phyloP scores from a whole-genome alignment of 371 early-diverging fungal species.

The Mortierella sp. region DNA sequence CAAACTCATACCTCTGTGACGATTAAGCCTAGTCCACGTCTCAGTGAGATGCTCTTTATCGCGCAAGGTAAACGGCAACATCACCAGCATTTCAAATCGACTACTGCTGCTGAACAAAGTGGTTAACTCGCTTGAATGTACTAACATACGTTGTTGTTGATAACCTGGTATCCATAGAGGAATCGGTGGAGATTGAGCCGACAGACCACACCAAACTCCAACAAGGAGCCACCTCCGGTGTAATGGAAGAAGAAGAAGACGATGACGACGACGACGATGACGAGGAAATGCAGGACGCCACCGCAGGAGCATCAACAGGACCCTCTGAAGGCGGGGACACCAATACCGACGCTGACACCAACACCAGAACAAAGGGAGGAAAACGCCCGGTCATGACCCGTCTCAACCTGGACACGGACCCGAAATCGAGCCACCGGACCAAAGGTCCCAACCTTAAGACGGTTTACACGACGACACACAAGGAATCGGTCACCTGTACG shows the following conservation, averaged over 20 bases:
- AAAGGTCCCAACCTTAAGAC: conserved; percentile 28
- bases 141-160: not conserved
- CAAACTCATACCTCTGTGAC: conserved; percentile 66
- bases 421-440: conserved; percentile 28
- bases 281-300: conserved; percentile 25
- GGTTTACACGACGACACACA: conserved; percentile 58
- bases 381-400: conserved; percentile 18
- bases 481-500: conserved; percentile 59
- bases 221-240: not conserved
- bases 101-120: too few relatives aligned
- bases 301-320: not conserved
- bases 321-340: not conserved
- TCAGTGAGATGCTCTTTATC: conserved; percentile 66
- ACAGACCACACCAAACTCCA: conserved; percentile 35
- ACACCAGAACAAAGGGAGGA: not conserved
- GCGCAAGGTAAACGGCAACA: conserved; percentile 60
- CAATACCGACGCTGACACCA: conserved; percentile 5
- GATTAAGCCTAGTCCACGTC: conserved; percentile 66
- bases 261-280: conserved; percentile 38
- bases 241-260: conserved; percentile 6
- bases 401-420: conserved; percentile 43
- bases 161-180: conserved; percentile 26
- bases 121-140: not conserved
- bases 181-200: conserved; percentile 52
- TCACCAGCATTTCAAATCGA: not conserved